Percentiles rank a stretch among this genome's conserved stretches.
Evolutionary conservation across 2,329 filamentous ascomycete genomes (phyloP).

Genomic region (Emmonsiellopsis sp.): DNA sequence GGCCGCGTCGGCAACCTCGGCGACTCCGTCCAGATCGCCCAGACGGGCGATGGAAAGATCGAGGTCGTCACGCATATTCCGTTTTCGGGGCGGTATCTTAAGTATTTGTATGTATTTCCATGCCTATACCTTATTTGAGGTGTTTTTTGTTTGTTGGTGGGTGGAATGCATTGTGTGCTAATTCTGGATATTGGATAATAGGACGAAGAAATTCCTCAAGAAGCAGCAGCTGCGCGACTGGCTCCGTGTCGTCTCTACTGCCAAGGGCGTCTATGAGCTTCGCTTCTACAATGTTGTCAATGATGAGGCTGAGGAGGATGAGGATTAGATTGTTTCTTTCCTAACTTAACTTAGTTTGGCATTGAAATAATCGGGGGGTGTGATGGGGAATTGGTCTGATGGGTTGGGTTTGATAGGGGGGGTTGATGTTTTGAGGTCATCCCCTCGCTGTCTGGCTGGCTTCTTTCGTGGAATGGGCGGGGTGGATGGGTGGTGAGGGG

Average conservation of each 20-base stretch:
- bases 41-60: slow-evolving; percentile 93
- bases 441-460: no score
- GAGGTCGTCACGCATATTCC: slow-evolving; percentile 96
- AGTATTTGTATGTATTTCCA: slow-evolving; percentile 75
- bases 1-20: slow-evolving; percentile 97
- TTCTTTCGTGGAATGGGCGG: no score
- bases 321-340: slow-evolving; percentile 62
- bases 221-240: slow-evolving; percentile 99
- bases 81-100: slow-evolving; percentile 97
- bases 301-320: slow-evolving; percentile 95
- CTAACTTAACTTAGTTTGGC: no score
- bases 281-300: slow-evolving; percentile 99
- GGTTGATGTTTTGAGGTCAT: no score
- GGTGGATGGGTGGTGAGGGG: no score
- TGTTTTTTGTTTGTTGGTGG: background rate
- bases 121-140: background rate
- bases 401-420: no score
- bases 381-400: no score
- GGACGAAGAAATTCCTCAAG: slow-evolving; percentile 99
- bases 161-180: background rate
- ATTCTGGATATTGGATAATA: slow-evolving; percentile 25
- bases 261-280: slow-evolving; percentile 97
- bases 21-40: slow-evolving; percentile 80
- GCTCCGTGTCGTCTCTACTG: slow-evolving; percentile 97
- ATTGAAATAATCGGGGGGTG: no score